A percentile compares a stretch with the other conserved stretches of the same genome.
These are phyloP conservation scores for Breviolum minutum DNA, from an alignment of 73 alveolate genomes.

Conservation along the genomic window DNA sequence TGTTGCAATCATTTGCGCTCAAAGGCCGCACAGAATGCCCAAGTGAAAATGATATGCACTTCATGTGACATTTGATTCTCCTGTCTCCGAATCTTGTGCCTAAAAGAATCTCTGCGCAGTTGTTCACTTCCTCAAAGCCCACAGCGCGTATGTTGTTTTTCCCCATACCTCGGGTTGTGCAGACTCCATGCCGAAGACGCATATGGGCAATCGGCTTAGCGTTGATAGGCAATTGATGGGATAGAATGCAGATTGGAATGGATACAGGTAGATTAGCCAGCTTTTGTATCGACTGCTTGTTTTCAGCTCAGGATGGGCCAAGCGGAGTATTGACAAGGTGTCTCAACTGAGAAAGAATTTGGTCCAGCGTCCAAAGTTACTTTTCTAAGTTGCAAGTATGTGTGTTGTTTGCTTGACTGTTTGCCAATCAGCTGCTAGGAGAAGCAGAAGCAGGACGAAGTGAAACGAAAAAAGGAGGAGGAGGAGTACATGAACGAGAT, in stretches of 20 bases:
- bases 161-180: slow-evolving; percentile 26
- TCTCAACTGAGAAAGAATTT: not conserved
- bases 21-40: no score
- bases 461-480: slow-evolving; percentile 54
- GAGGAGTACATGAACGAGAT: slow-evolving; percentile 40
- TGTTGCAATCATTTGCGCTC: no score
- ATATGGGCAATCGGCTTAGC: slow-evolving; percentile 5
- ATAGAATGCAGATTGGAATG: no score
- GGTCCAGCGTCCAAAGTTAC: not conserved
- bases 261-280: no score
- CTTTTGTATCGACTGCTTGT: not conserved
- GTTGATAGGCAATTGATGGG: no score
- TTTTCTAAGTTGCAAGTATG: no score
- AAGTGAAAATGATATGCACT: no score
- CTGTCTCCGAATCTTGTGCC: no score
- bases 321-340: slow-evolving; percentile 52
- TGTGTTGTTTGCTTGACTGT: not conserved
- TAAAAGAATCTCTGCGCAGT: not conserved
- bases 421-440: not conserved
- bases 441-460: slow-evolving; percentile 56
- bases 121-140: not conserved
- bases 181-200: slow-evolving; percentile 51
- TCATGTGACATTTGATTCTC: no score
- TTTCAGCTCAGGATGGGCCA: slow-evolving; percentile 36
- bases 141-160: slow-evolving; percentile 16